Conservation (phyloP, 306 rosid species). For the Prunus persica region Prunus_persica_NCBIv2 NC_034010.1:21019501-21020000, state of each 20-base stretch:
- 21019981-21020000: slow-evolving; percentile 79
- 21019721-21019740: neutral
- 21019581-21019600: neutral
- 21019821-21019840: slow-evolving; percentile 75
- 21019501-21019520: slow-evolving; percentile 79
- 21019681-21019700: neutral
- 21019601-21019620: neutral
- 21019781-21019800: slow-evolving; percentile 20
- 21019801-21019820: slow-evolving; percentile 63
- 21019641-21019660: neutral
- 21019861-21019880: slow-evolving; percentile 71
- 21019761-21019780: slow-evolving; percentile 13
- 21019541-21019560: slow-evolving; percentile 77
- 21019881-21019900: slow-evolving; percentile 88
- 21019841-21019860: slow-evolving; percentile 54
- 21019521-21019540: slow-evolving; percentile 76
- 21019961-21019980: slow-evolving; percentile 86
- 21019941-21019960: slow-evolving; percentile 76
- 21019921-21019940: slow-evolving; percentile 66
- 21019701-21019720: neutral
- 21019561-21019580: slow-evolving; percentile 73
- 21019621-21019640: neutral
- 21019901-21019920: slow-evolving; percentile 63
- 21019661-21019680: neutral
- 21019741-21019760: neutral